Evolutionary conservation across 2,329 filamentous ascomycete species (phyloP).

Genomic region (Cytospora leucostoma): DNA sequence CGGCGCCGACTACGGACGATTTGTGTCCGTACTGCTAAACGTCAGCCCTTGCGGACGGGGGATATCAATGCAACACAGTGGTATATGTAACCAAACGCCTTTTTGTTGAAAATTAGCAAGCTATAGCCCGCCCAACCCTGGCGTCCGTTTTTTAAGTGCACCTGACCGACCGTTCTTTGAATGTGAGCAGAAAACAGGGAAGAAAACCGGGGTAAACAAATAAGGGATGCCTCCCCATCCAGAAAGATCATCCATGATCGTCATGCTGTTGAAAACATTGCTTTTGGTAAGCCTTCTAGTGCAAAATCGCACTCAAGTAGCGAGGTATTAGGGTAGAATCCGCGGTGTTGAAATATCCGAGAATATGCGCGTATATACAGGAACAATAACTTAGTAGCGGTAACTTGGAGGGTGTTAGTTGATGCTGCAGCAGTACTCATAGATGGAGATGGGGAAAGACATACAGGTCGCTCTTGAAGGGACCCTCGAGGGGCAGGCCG

Average conservation of each 20-base stretch:
- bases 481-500: constrained; percentile 79
- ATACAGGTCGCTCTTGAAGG: constrained; percentile 95
- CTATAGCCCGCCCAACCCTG: constrained; percentile 21
- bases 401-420: constrained; percentile 49
- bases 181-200: neutral
- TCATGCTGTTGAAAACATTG: constrained; percentile 37
- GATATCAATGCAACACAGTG: constrained; percentile 28
- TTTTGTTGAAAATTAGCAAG: constrained; percentile 30
- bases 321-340: constrained; percentile 14
- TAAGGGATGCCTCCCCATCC: constrained; percentile 15
- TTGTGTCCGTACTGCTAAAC: constrained; percentile 9
- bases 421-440: neutral
- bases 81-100: constrained; percentile 29
- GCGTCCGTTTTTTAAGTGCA: constrained; percentile 10
- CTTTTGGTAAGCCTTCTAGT: constrained; percentile 21
- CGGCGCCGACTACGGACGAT: neutral
- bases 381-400: constrained; percentile 61
- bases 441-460: constrained; percentile 35
- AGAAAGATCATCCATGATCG: constrained; percentile 21
- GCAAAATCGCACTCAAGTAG: constrained; percentile 10
- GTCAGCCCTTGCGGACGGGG: constrained; percentile 23
- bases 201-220: neutral
- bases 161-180: constrained; percentile 10
- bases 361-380: constrained; percentile 30
- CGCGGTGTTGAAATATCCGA: constrained; percentile 26